phyloP scores from a whole-genome alignment of 2,329 filamentous ascomycete genomes.

The Talaromyces sp. region DNA sequence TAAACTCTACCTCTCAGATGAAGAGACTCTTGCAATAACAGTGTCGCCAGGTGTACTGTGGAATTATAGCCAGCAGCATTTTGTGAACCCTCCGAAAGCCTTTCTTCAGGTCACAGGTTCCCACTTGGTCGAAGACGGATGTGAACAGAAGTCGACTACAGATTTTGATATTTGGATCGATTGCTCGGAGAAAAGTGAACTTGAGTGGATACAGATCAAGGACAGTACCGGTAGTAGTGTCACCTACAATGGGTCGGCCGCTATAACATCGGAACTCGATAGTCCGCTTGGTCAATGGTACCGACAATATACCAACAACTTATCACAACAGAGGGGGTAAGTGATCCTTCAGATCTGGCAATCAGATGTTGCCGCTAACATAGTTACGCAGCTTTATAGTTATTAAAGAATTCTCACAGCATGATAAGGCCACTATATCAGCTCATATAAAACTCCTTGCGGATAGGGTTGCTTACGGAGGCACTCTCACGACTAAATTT shows the following conservation, averaged over 20 bases:
- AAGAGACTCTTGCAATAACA: background rate
- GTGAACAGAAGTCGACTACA: background rate
- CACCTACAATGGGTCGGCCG: background rate
- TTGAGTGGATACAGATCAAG: background rate
- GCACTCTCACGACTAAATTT: background rate
- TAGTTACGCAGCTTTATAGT: background rate
- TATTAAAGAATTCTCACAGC: background rate
- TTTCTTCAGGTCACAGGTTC: constrained; percentile 1
- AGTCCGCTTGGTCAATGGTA: background rate
- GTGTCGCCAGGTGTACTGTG: background rate
- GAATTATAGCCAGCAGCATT: constrained; percentile 1
- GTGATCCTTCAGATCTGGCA: background rate
- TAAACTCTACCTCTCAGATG: background rate
- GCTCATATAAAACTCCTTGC: background rate
- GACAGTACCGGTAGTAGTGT: background rate
- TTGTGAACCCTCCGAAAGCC: background rate
- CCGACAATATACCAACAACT: background rate
- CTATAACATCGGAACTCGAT: background rate
- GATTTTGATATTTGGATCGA: constrained; percentile 3
- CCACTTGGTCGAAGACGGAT: background rate
- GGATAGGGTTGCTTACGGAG: background rate
- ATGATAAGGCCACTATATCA: background rate
- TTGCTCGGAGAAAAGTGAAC: background rate
- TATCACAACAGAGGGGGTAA: background rate
- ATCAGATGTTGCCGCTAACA: background rate